Conservation (phyloP, 441 rosid species). For the Breynia disticha region DNA sequence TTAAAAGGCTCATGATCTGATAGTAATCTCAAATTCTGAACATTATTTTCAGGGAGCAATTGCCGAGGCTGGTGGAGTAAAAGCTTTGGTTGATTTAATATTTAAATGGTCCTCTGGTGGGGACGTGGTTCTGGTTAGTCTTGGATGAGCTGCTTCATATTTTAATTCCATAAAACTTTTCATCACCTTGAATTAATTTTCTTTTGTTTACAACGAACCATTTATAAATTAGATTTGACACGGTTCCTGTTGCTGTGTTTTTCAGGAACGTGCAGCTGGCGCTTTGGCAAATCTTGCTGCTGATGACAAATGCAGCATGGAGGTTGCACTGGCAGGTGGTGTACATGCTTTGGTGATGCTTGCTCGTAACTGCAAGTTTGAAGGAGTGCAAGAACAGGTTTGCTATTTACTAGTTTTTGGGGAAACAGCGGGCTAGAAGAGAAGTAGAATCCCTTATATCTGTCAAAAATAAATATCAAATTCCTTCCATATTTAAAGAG, state of each 20-base stretch:
- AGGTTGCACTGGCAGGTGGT: slow-evolving; percentile 84
- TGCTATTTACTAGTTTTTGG: slow-evolving; percentile 3
- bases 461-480: slow-evolving; percentile 1
- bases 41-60: slow-evolving; percentile 58
- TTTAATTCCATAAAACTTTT: slow-evolving; percentile 2
- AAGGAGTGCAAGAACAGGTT: slow-evolving; percentile 98
- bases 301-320: slow-evolving; percentile 94
- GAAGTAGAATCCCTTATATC: slow-evolving; percentile 4
- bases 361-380: slow-evolving; percentile 83
- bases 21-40: background rate
- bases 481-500: too few species aligned
- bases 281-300: slow-evolving; percentile 98
- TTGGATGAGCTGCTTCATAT: slow-evolving; percentile 7
- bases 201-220: background rate
- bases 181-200: background rate
- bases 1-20: background rate
- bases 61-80: slow-evolving; percentile 89
- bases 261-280: slow-evolving; percentile 97
- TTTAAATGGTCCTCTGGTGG: slow-evolving; percentile 80
- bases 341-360: slow-evolving; percentile 90
- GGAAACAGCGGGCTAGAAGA: background rate
- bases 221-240: slow-evolving; percentile 11
- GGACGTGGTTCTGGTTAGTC: slow-evolving; percentile 85
- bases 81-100: slow-evolving; percentile 90
- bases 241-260: slow-evolving; percentile 13